A percentile compares a stretch with the other conserved stretches of the same genome.
Evolutionary conservation across 2,329 filamentous ascomycete genomes (phyloP).

Genomic region (Cladosporium sp.): DNA sequence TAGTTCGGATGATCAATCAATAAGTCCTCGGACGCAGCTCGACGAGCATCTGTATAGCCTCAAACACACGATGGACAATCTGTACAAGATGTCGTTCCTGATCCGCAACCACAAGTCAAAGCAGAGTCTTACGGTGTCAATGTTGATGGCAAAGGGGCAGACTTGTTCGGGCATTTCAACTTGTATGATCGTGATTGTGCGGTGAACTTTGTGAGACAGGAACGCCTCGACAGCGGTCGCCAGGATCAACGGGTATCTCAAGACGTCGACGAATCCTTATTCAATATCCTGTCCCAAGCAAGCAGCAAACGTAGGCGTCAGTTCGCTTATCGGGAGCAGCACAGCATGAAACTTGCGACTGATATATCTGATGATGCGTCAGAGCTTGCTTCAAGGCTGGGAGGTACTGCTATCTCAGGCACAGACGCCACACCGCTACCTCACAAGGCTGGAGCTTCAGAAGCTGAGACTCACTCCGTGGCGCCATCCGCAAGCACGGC

Average conservation of each 20-base stretch:
- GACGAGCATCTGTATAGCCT: not conserved
- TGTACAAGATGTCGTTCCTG: not conserved
- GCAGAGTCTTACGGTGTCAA: not conserved
- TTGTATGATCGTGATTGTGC: too few species aligned
- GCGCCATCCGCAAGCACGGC: not conserved
- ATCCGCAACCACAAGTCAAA: not conserved
- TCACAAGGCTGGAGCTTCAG: too few species aligned
- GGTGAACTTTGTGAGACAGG: too few species aligned
- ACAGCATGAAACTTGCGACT: not conserved
- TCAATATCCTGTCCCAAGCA: too few species aligned
- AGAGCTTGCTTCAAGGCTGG: too few species aligned
- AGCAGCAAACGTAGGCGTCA: not conserved
- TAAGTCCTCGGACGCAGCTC: not conserved
- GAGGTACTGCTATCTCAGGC: too few species aligned
- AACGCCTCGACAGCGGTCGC: too few species aligned
- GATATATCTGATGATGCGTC: too few species aligned
- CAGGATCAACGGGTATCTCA: too few species aligned
- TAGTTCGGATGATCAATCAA: too few species aligned
- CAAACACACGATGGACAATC: not conserved
- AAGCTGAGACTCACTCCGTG: not conserved
- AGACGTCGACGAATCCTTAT: not conserved
- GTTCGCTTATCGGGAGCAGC: constrained; percentile 1
- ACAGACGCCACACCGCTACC: too few species aligned
- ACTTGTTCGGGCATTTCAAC: not conserved
- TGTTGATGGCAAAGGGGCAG: not conserved